Conservation (phyloP, 2,329 filamentous ascomycete genomes). For the Aspergillus carbonarius region DNA sequence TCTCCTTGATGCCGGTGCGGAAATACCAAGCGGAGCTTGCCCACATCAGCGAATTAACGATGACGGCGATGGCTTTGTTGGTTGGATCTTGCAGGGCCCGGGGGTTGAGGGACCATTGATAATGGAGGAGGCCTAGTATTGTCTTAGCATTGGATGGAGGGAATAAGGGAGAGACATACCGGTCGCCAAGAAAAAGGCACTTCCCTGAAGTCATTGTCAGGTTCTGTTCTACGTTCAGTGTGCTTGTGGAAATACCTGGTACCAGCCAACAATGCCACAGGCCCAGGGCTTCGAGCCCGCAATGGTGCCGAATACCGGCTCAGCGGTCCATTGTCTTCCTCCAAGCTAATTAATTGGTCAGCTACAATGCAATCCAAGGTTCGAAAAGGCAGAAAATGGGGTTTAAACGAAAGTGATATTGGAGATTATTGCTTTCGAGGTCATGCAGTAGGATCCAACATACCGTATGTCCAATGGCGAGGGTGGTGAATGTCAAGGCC, state of each 20-base stretch:
- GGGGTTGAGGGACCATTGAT: conserved; percentile 12
- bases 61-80: conserved; percentile 30
- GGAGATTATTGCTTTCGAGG: not conserved
- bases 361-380: no score
- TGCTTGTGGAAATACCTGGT: not conserved
- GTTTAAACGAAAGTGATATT: not conserved
- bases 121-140: conserved; percentile 11
- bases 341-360: not conserved
- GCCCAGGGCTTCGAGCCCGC: not conserved
- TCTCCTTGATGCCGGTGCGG: conserved; percentile 26
- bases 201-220: not conserved
- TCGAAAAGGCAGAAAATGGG: no score
- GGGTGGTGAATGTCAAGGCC: not conserved
- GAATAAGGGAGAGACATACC: not conserved
- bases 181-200: not conserved
- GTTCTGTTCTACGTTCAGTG: not conserved
- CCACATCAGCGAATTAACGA: conserved; percentile 28
- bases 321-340: conserved; percentile 1
- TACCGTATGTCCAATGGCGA: conserved; percentile 1
- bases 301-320: not conserved
- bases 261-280: conserved; percentile 1
- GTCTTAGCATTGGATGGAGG: not conserved
- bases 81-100: conserved; percentile 25
- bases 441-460: not conserved
- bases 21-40: conserved; percentile 33